Evolutionary conservation across 805 yeast species (phyloP).

Genomic region (Novakomyces olei): DNA sequence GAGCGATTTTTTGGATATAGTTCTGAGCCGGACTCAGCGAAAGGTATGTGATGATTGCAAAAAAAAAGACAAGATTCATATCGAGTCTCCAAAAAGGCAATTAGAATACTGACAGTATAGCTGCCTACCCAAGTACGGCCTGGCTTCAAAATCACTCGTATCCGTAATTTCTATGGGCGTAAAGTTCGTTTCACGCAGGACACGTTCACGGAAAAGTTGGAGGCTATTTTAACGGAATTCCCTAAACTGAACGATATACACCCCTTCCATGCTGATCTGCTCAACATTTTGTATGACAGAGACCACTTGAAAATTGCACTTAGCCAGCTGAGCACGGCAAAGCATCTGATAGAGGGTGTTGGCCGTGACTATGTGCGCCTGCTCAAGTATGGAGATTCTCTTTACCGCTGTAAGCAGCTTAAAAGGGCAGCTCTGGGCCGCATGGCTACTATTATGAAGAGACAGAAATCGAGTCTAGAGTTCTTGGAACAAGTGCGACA

Average conservation of each 20-base stretch:
- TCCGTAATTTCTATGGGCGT: conserved; percentile 93
- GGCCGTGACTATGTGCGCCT: conserved; percentile 86
- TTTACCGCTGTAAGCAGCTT: conserved; percentile 95
- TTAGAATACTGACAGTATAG: too few species aligned
- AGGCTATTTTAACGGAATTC: conserved; percentile 65
- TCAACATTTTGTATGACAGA: conserved; percentile 94
- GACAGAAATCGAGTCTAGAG: conserved; percentile 76
- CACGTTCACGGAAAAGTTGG: conserved; percentile 83
- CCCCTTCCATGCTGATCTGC: conserved; percentile 93
- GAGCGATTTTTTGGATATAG: conserved; percentile 60
- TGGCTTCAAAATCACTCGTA: conserved; percentile 89
- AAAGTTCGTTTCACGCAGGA: conserved; percentile 88
- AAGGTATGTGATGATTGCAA: too few species aligned
- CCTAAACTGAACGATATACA: conserved; percentile 95
- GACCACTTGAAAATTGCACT: conserved; percentile 93
- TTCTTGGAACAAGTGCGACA: conserved; percentile 97
- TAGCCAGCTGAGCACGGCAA: conserved; percentile 86
- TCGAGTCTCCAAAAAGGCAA: too few species aligned
- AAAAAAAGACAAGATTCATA: too few species aligned
- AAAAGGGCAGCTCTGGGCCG: conserved; percentile 98
- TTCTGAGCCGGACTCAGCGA: conserved; percentile 91
- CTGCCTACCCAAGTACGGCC: too few species aligned
- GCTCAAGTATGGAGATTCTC: conserved; percentile 88
- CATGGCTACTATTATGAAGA: conserved; percentile 95
- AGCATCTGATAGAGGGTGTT: conserved; percentile 83